Conservation (phyloP, 2,329 filamentous ascomycete genomes). For the Exophiala dermatitidis region DNA sequence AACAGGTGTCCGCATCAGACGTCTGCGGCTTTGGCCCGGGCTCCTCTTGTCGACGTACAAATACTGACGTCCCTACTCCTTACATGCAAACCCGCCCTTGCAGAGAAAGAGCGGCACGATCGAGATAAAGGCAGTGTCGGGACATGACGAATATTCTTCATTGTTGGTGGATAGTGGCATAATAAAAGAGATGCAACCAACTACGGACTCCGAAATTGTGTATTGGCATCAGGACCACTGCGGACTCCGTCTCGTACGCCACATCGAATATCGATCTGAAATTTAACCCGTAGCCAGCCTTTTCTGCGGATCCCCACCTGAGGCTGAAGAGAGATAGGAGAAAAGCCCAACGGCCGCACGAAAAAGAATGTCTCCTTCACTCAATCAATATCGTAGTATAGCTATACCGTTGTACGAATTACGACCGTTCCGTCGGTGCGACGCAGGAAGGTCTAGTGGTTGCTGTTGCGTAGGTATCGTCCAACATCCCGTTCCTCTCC, state of each 20-base stretch:
- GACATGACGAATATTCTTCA: too few species aligned
- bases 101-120: too few species aligned
- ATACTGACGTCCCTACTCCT: too few species aligned
- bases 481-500: conserved; percentile 4
- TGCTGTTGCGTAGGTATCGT: conserved; percentile 2
- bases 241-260: conserved; percentile 17
- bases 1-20: too few species aligned
- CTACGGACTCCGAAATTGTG: conserved; percentile 23
- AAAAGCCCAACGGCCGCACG: background rate
- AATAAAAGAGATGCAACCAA: conserved; percentile 3
- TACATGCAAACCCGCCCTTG: too few species aligned
- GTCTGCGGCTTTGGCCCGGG: too few species aligned
- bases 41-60: too few species aligned
- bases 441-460: background rate
- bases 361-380: too few species aligned
- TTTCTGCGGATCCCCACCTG: conserved; percentile 9
- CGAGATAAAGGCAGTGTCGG: too few species aligned
- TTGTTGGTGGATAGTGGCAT: background rate
- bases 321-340: conserved; percentile 15
- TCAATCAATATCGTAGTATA: background rate
- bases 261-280: conserved; percentile 7
- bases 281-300: conserved; percentile 1
- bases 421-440: conserved; percentile 5
- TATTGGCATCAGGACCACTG: conserved; percentile 9
- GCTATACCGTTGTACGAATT: conserved; percentile 14